Conservation (phyloP, 805 yeast genomes). For the Suhomyces sp. region DNA sequence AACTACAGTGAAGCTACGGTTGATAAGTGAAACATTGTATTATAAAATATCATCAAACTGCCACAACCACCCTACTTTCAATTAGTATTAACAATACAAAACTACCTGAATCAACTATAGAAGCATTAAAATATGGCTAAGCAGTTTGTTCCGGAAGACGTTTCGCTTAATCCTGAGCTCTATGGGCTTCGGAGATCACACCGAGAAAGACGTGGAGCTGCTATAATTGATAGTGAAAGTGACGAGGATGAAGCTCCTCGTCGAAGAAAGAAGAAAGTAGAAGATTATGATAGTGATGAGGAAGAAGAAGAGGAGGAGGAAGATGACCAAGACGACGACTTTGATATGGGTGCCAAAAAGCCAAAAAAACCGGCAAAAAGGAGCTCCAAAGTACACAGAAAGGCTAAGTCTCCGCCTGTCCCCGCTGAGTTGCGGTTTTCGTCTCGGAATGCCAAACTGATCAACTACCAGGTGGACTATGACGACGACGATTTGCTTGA, state of each 20-base stretch:
- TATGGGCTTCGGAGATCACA: conserved; percentile 79
- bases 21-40: not conserved
- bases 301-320: conserved; percentile 18
- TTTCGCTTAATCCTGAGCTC: conserved; percentile 70
- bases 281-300: conserved; percentile 18
- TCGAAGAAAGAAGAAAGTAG: conserved; percentile 11
- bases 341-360: conserved; percentile 21
- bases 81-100: not conserved
- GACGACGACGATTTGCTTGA: conserved; percentile 57
- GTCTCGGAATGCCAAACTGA: conserved; percentile 61
- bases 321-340: conserved; percentile 20
- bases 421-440: conserved; percentile 69
- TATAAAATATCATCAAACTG: not conserved
- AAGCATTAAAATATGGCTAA: too few relatives aligned
- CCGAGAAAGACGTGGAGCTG: conserved; percentile 48
- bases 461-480: conserved; percentile 74
- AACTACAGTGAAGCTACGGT: not conserved
- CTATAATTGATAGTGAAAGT: conserved; percentile 34
- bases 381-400: not conserved
- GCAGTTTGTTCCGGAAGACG: conserved; percentile 46
- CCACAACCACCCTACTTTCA: not conserved
- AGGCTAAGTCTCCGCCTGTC: conserved; percentile 1
- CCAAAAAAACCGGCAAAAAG: conserved; percentile 11
- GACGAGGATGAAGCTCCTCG: conserved; percentile 29
- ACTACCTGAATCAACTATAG: not conserved